Evolutionary conservation across 192 early-diverging fungal species (phyloP).

Genomic region (Anaeromyces robustus): DNA sequence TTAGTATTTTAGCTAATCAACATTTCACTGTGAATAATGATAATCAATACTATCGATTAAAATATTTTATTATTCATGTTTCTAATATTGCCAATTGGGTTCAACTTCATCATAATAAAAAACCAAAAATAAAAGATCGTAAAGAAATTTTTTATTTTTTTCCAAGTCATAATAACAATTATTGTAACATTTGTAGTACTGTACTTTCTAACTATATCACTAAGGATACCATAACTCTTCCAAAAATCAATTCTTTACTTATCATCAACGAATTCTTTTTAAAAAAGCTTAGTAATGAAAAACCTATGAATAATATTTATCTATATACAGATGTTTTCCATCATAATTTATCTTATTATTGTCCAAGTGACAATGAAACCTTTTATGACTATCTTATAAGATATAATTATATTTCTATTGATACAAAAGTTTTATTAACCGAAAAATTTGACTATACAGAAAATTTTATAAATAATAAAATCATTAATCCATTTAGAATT

Average conservation of each 20-base stretch:
- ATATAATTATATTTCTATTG: neutral
- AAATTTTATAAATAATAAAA: neutral
- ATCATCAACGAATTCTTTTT: neutral
- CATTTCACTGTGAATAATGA: neutral
- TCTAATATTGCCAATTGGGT: neutral
- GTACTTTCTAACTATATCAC: neutral
- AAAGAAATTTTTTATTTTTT: neutral
- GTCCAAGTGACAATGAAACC: neutral
- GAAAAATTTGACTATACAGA: neutral
- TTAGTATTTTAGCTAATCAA: neutral
- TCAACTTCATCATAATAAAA: neutral
- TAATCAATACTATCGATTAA: neutral
- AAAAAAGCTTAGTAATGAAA: neutral
- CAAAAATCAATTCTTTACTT: neutral
- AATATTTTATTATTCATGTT: neutral
- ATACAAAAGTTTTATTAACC: neutral
- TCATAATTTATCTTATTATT: neutral
- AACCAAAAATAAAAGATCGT: neutral
- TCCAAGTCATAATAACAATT: neutral
- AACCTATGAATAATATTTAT: neutral
- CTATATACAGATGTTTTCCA: neutral
- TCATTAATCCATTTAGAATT: neutral
- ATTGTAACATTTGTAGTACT: neutral
- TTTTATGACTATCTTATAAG: neutral
- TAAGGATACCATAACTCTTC: neutral